Evolutionary conservation across 257 asterid species (phyloP).

Genomic region (Rauvolfia tetraphylla): DNA sequence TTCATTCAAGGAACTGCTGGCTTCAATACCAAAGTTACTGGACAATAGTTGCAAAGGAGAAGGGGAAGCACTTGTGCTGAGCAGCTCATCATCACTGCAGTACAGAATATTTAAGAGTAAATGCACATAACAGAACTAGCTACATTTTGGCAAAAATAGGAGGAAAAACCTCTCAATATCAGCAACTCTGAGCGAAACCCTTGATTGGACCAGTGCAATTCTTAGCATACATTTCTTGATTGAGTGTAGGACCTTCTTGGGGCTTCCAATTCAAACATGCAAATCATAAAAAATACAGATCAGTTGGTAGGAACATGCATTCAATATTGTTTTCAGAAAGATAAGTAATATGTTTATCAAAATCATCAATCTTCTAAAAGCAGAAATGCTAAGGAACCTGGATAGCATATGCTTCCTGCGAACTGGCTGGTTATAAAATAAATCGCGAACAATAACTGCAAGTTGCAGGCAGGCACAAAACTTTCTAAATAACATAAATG

Average conservation of each 20-base stretch:
- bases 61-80: slow-evolving; percentile 51
- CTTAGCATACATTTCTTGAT: slow-evolving; percentile 67
- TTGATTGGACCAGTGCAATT: slow-evolving; percentile 68
- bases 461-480: slow-evolving; percentile 18
- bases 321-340: not conserved
- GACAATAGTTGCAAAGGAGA: slow-evolving; percentile 66
- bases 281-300: slow-evolving; percentile 29
- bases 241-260: slow-evolving; percentile 70
- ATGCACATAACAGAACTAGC: slow-evolving; percentile 12
- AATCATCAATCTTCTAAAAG: not conserved
- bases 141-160: slow-evolving; percentile 12
- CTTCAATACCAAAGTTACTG: slow-evolving; percentile 59
- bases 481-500: not conserved
- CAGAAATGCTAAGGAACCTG: slow-evolving; percentile 44
- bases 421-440: slow-evolving; percentile 92
- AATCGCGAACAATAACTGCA: slow-evolving; percentile 76
- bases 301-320: slow-evolving; percentile 12
- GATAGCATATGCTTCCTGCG: slow-evolving; percentile 80
- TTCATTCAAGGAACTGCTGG: slow-evolving; percentile 38
- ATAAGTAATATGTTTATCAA: not conserved
- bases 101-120: slow-evolving; percentile 25
- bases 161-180: slow-evolving; percentile 66
- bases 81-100: slow-evolving; percentile 70
- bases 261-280: slow-evolving; percentile 41
- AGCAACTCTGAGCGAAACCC: slow-evolving; percentile 62